These are phyloP conservation scores for Pythium sukuiense DNA, from an alignment of 352 stramenopile genomes.

Conservation along the genomic window DNA sequence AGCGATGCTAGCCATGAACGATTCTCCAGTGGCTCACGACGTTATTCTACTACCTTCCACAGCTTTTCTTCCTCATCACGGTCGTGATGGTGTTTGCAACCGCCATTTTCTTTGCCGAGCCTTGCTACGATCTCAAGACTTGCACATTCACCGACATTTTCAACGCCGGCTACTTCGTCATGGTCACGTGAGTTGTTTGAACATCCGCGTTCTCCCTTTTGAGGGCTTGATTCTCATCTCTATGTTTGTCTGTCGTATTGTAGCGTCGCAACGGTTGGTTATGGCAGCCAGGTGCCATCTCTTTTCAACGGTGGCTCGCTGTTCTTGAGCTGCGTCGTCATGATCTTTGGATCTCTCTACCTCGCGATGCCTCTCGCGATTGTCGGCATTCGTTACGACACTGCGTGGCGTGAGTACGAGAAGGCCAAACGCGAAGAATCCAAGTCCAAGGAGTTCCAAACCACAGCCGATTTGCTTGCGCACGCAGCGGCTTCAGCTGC, in stretches of 20 bases:
- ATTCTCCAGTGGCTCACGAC: background rate
- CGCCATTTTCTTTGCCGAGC: slow-evolving; percentile 74
- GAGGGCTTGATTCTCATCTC: slow-evolving; percentile 44
- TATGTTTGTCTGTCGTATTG: background rate
- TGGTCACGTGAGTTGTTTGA: slow-evolving; percentile 70
- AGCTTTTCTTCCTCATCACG: slow-evolving; percentile 79
- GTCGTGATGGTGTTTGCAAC: slow-evolving; percentile 77
- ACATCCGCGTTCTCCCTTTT: background rate
- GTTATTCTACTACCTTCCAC: background rate
- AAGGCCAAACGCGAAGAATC: slow-evolving; percentile 59
- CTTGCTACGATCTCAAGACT: slow-evolving; percentile 74
- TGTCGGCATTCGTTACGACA: slow-evolving; percentile 60
- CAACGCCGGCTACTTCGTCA: slow-evolving; percentile 82
- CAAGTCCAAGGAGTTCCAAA: slow-evolving; percentile 39
- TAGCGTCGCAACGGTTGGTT: slow-evolving; percentile 77
- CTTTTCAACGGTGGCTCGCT: slow-evolving; percentile 58
- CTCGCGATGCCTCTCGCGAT: slow-evolving; percentile 80
- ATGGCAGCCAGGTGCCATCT: slow-evolving; percentile 66
- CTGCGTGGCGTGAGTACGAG: slow-evolving; percentile 50
- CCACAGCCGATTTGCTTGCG: slow-evolving; percentile 13
- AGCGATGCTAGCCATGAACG: background rate
- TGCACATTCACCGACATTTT: slow-evolving; percentile 86
- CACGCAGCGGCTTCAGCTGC: background rate
- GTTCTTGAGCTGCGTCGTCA: slow-evolving; percentile 52
- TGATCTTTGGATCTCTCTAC: slow-evolving; percentile 80